Evolutionary conservation across 2,329 filamentous ascomycete genomes (phyloP), one percentile per base, ranked within the genome.

Genomic region (Drechslera avenae): DNA sequence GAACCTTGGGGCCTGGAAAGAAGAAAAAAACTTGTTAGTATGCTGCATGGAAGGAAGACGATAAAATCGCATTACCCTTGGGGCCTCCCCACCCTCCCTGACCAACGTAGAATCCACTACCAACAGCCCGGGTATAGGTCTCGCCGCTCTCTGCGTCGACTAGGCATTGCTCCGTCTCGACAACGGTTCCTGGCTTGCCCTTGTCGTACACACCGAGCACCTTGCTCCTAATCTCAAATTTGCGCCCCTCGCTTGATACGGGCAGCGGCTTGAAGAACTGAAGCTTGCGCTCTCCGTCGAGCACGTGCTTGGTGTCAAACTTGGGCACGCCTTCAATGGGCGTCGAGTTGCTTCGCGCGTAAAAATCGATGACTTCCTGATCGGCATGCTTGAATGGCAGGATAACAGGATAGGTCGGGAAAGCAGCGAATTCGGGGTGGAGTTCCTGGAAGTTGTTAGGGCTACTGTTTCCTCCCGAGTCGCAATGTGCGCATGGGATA

Each of bases 131-230:
- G 12, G 81, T 80, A 75, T 92, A 95, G 16, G 89, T 82, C 54
- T 93, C 88, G 21, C 85, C 87, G 2, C 75, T 83, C 51, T 76
- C 77, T 46, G 79, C 83, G 60, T 95, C 89, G 17, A 94, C 88
- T 37, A 95, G 82, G 47, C 88, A 81, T 56, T 85, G 83, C 79
- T 95, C 88, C 4, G 85, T 88, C 75, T 95, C 90, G 32, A 94
- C 80, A 2, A 96, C 90, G 8, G 87, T 89, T 50, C 89, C 89
- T 0, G 90, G 84, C 61, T 89, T 88, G 65, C 91, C 91, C 80
- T 95, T 96, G 78, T 96, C 91, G 73, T 94, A 95, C 31, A 95
- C 89, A 42, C 90, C 91, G 16, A 95, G 74, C 18, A 95, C 88
- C 71, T 88, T 91, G 66, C 81, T 86, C 62, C 88, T 83, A 56